These are phyloP conservation scores for Wickerhamiella slavikovae DNA, from an alignment of 805 yeast species.

Conservation along the genomic window DNA sequence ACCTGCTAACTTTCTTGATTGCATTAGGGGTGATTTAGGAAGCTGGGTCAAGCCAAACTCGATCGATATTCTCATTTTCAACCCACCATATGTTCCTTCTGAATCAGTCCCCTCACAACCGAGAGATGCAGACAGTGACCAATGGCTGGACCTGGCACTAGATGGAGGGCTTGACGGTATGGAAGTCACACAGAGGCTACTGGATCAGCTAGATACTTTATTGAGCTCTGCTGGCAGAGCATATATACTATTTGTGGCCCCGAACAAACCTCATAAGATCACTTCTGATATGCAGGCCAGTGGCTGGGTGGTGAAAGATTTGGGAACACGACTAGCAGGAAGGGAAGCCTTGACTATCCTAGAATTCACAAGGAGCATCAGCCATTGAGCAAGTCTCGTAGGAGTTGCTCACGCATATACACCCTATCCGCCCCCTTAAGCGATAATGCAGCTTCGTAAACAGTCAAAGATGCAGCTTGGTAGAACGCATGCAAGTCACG, in stretches of 20 bases:
- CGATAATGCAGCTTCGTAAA: constrained; percentile 46
- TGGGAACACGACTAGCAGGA: constrained; percentile 66
- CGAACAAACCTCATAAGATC: constrained; percentile 60
- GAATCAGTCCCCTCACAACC: constrained; percentile 49
- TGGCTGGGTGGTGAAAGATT: constrained; percentile 34
- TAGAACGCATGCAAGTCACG: constrained; percentile 39
- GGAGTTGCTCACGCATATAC: constrained; percentile 34
- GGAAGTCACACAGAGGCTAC: constrained; percentile 53
- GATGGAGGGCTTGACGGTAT: constrained; percentile 83
- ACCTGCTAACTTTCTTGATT: constrained; percentile 30
- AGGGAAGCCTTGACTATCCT: constrained; percentile 82
- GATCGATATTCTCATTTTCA: constrained; percentile 64
- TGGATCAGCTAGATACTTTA: constrained; percentile 31
- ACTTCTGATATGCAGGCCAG: constrained; percentile 24
- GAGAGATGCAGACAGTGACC: constrained; percentile 24
- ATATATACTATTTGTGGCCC: constrained; percentile 75
- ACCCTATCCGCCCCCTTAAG: constrained; percentile 24
- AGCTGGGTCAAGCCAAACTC: constrained; percentile 15
- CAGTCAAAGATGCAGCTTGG: constrained; percentile 38
- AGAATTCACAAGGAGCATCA: constrained; percentile 24
- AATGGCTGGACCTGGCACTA: constrained; percentile 79
- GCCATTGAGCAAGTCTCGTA: constrained; percentile 28
- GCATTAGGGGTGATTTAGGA: constrained; percentile 34
- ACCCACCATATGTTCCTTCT: constrained; percentile 95
- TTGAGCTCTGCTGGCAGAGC: constrained; percentile 53